Base-by-base conservation (phyloP, 169 alveolate genomes). In the Plasmodium vivax region DNA sequence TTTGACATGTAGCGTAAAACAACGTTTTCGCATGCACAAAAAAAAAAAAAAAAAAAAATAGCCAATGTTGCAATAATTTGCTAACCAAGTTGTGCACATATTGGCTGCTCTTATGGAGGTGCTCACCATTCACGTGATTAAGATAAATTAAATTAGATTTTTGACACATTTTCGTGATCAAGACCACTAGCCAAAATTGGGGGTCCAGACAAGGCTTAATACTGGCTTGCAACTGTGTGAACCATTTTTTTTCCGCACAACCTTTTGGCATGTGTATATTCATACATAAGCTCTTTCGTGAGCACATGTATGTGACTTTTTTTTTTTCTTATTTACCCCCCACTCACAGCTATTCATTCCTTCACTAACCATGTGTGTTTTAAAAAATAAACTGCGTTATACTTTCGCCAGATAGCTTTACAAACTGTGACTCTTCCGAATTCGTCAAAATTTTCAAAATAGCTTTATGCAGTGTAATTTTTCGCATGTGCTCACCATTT, bases 1-100 rank as follows among this genome's bases (percentile, higher is more conserved):
- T 68, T 68, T 1, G 75, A 38, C 81, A 83, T 83, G 73, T 83
- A 12, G 38, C 72, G 36, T 83, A 30, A 83, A 7, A 27, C 45
- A 74, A 14, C 81, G 41, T 43, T 43, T 81, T 47, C 10, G 73
- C 85, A 80, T 80, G 85, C 85, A 16, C 38, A 80, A 80, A 45
- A 27, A 80, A 80, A 80, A 45, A 79, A 79, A 79, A 79, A 80
- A 80, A 80, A 80, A 80, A 38, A n/a, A 38, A 80, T 80, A n/a
- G 58, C 7, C 72, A 43, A 80, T 41, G 77, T 19, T 68, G 77
- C n/a, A 68, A 68, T 68, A 68, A 7, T 68, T 68, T 68, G 38
- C 27, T 19, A 19, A 27, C n/a, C 14, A 68, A 23, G 14, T 80
- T 5, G 27, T 80, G 16, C 58, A 80, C 38, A 80, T 43, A n/a